These are phyloP conservation scores for Populus davidiana DNA, from an alignment of 345 rosid species.

Conservation along the genomic window DNA sequence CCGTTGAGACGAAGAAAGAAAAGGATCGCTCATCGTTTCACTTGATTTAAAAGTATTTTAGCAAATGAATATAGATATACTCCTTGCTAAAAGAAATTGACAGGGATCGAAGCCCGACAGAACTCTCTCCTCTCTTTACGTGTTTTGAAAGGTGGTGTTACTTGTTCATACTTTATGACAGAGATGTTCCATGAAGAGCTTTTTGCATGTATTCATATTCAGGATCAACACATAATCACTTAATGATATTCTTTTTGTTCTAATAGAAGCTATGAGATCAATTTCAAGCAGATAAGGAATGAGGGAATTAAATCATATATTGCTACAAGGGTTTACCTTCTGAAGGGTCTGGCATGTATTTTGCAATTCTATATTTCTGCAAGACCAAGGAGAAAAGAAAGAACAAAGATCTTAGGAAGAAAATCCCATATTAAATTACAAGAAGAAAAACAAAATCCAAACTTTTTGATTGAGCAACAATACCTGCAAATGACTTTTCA, in stretches of 20 bases:
- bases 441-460: background rate
- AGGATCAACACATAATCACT: background rate
- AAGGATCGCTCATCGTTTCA: background rate
- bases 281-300: background rate
- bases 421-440: background rate
- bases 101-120: background rate
- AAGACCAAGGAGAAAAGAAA: constrained; percentile 2
- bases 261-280: background rate
- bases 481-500: constrained; percentile 96
- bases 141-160: background rate
- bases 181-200: background rate
- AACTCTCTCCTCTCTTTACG: background rate
- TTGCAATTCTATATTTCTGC: constrained; percentile 88
- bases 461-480: background rate
- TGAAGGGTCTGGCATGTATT: constrained; percentile 61
- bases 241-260: background rate
- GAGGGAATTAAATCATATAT: background rate
- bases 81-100: background rate
- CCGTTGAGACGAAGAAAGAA: background rate
- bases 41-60: background rate
- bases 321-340: constrained; percentile 48
- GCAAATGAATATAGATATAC: background rate
- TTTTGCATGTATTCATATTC: background rate
- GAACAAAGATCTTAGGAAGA: background rate
- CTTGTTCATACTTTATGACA: too few species aligned